A percentile compares a stretch with the other conserved stretches of the same genome.
Conservation (phyloP, 2,329 filamentous ascomycete genomes). For the Colletotrichum cuscutae region DNA sequence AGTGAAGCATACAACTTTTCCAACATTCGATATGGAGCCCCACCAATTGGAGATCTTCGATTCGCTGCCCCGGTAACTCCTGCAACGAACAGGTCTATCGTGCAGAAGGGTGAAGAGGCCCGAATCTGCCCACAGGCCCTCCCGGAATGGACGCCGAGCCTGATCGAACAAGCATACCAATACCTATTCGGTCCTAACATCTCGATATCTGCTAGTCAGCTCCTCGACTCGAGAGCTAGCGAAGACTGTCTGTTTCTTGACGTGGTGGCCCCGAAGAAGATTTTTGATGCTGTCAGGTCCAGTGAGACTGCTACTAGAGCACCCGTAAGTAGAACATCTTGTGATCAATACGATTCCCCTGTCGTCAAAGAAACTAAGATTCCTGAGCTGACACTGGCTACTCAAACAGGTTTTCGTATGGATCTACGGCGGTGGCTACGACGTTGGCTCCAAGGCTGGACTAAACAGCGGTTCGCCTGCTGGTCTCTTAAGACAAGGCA, state of each 20-base stretch:
- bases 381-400: not conserved
- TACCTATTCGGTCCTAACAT: not conserved
- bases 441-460: conserved; percentile 53
- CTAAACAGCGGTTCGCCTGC: not conserved
- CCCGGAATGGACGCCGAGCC: no score
- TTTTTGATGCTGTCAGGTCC: conserved; percentile 40
- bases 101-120: no score
- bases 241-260: conserved; percentile 56
- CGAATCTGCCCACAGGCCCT: no score
- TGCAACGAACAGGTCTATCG: conserved; percentile 45
- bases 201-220: not conserved
- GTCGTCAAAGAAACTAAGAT: no score
- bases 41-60: conserved; percentile 68
- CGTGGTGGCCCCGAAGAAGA: conserved; percentile 49
- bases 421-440: conserved; percentile 50
- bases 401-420: conserved; percentile 41
- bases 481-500: conserved; percentile 15
- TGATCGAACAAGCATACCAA: not conserved
- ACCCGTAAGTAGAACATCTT: not conserved
- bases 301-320: conserved; percentile 10
- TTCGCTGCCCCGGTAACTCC: conserved; percentile 58
- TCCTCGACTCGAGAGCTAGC: no score
- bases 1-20: conserved; percentile 37
- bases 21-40: conserved; percentile 67
- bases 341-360: not conserved